Conservation (phyloP, 2,329 filamentous ascomycete genomes). For the Emericellopsis cladophorae region DNA sequence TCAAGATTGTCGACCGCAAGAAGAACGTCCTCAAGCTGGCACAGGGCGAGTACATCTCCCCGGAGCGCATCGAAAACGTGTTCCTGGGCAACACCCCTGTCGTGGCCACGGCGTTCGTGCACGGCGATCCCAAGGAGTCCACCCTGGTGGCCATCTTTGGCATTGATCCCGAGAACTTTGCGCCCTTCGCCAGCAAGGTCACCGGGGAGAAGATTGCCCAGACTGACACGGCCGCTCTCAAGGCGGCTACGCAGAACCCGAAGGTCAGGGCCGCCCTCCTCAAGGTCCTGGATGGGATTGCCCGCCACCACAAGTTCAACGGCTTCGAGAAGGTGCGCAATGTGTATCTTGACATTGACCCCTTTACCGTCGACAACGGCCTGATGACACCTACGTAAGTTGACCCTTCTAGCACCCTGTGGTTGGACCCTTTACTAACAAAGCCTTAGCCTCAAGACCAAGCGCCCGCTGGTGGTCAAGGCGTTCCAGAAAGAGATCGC, state of each 20-base stretch:
- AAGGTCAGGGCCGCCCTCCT: slow-evolving; percentile 64
- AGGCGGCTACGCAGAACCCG: slow-evolving; percentile 52
- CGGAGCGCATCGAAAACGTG: slow-evolving; percentile 92
- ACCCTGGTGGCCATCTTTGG: slow-evolving; percentile 79
- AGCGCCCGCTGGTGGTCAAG: slow-evolving; percentile 42
- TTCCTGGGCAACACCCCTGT: slow-evolving; percentile 72
- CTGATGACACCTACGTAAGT: slow-evolving; percentile 79
- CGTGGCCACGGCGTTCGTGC: slow-evolving; percentile 72
- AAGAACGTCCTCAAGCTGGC: slow-evolving; percentile 99
- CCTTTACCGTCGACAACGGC: slow-evolving; percentile 89
- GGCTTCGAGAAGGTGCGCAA: slow-evolving; percentile 76
- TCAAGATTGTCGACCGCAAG: slow-evolving; percentile 88
- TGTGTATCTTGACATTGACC: slow-evolving; percentile 66
- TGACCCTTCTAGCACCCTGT: not conserved
- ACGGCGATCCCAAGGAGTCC: slow-evolving; percentile 76
- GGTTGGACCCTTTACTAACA: slow-evolving; percentile 6
- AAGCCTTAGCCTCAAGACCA: slow-evolving; percentile 39
- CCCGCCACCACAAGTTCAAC: slow-evolving; percentile 77
- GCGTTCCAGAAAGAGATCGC: slow-evolving; percentile 40
- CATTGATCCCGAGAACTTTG: slow-evolving; percentile 74
- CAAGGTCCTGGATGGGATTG: slow-evolving; percentile 67
- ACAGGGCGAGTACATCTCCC: slow-evolving; percentile 96
- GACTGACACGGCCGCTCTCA: slow-evolving; percentile 54
- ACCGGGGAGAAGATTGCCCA: slow-evolving; percentile 53
- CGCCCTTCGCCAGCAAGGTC: slow-evolving; percentile 65